A percentile compares a stretch with the other conserved stretches of the same genome.
phyloP scores from a whole-genome alignment of 2,329 filamentous ascomycete genomes.

The Exserohilum turcica region DNA sequence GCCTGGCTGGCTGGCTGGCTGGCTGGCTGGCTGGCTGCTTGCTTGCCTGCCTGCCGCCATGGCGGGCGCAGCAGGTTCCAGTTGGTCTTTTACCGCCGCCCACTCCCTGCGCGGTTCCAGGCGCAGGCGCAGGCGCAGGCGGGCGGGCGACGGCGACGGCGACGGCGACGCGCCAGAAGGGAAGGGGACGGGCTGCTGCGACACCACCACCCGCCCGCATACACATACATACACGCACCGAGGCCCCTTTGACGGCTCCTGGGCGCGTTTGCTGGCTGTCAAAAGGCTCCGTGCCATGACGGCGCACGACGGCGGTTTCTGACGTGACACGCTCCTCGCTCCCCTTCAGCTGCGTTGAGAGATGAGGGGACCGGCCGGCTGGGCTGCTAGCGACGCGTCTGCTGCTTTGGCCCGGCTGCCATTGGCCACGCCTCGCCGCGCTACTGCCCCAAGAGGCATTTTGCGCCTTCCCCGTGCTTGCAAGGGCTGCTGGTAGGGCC shows the following conservation, averaged over 20 bases:
- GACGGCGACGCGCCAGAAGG: conserved; percentile 12
- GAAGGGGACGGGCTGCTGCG: conserved; percentile 15
- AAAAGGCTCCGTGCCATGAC: conserved; percentile 14
- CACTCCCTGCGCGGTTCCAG: neutral
- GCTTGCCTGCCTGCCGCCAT: conserved; percentile 24
- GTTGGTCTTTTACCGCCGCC: conserved; percentile 4
- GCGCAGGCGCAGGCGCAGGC: conserved; percentile 4
- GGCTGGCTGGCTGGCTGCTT: no score
- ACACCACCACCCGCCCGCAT: no score
- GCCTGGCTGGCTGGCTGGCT: conserved; percentile 21
- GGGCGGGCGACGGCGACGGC: neutral
- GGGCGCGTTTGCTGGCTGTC: conserved; percentile 16
- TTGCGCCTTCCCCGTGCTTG: conserved; percentile 20
- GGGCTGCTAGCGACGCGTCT: conserved; percentile 23
- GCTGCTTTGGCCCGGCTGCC: conserved; percentile 12
- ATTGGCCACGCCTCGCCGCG: conserved; percentile 17
- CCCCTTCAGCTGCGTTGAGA: conserved; percentile 20
- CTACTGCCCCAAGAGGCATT: conserved; percentile 14
- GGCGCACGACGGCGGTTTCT: conserved; percentile 19
- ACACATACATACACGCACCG: no score
- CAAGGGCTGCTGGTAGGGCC: conserved; percentile 25
- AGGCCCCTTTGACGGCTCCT: neutral
- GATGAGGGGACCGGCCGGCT: conserved; percentile 15
- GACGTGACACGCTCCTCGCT: conserved; percentile 14
- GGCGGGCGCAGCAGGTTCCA: conserved; percentile 27